These are phyloP conservation scores for Arthrobotrys iridis DNA, from an alignment of 2,329 filamentous ascomycete species.

Conservation along the genomic window DNA sequence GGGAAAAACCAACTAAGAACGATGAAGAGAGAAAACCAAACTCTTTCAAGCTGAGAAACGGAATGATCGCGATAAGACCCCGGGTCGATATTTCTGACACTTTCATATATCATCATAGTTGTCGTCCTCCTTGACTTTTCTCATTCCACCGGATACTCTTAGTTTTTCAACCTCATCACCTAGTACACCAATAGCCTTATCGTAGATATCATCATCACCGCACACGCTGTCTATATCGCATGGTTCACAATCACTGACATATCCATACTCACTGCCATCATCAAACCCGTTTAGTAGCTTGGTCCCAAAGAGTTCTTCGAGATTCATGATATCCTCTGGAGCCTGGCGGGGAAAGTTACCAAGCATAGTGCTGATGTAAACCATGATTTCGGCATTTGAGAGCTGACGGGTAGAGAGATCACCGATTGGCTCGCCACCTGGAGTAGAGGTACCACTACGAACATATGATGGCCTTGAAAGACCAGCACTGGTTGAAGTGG, in stretches of 20 bases:
- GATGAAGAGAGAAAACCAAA: too few species aligned
- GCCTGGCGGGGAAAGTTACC: constrained; percentile 12
- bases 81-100: too few species aligned
- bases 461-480: background rate
- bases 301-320: constrained; percentile 2
- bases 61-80: background rate
- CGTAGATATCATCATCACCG: background rate
- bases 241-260: constrained; percentile 42
- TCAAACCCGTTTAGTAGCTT: background rate
- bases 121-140: background rate
- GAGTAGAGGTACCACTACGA: constrained; percentile 32
- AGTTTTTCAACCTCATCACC: background rate
- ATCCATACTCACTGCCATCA: constrained; percentile 20
- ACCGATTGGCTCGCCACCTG: background rate
- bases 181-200: background rate
- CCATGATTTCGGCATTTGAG: constrained; percentile 43
- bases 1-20: too few species aligned
- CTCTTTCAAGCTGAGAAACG: too few species aligned
- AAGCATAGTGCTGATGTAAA: constrained; percentile 46
- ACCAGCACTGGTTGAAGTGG: background rate
- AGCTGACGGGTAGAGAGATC: constrained; percentile 10
- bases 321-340: background rate
- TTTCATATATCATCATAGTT: constrained; percentile 9
- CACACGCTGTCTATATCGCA: constrained; percentile 14
- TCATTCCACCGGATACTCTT: background rate